Evolutionary conservation across 345 rosid genomes (phyloP), one percentile per base, ranked within the genome.

Genomic region (Gynandropsis gynandra): DNA sequence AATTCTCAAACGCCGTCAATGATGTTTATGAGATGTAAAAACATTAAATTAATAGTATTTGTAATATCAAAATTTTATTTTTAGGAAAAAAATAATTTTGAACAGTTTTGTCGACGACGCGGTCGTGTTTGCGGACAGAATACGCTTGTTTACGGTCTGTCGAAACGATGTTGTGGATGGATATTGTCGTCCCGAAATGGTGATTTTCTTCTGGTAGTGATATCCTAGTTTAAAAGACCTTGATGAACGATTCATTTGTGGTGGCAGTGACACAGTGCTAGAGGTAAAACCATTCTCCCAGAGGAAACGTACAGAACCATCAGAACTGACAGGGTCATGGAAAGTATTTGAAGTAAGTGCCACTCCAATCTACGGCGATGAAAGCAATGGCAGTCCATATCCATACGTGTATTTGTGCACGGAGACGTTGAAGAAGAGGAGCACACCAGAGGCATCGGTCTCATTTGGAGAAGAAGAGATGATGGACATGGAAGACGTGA

Each of bases 301-400:
- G 66, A 67, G 87, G 44, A 83, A 75, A 55, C 70, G 98, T 4
- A 78, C 76, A 0, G 76, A 65, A 39, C 87, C 95, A 12, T 80
- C 81, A 15, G 85, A 90, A 58, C 82, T 90, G 27, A 67, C 68
- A 18, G 96, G 98, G 19, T 75, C 96, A 10, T 90, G 95, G 98
- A 90, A 90, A 65, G 97, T 86, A 49, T 89, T 86, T 55, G 97
- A 83, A 74, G 75, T 81, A 32, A 83, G 85, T 31, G 96, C 90
- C 21, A 83, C 80, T 42, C 97, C 97, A 4, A 62, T 86, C 46
- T 80, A 69, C 15, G 85, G 82, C 9, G 90, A 80, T 21, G 73
- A 72, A 64, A 15, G 52, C 66, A 69, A 45, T 8, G 76, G 44
- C 10, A 37, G 72, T 18, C 44, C 64, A 5, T 24, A 24, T n/a